These are phyloP conservation scores for Nepenthes mirabilis DNA, from an alignment of 148 eudicot species.

Conservation along the genomic window DNA sequence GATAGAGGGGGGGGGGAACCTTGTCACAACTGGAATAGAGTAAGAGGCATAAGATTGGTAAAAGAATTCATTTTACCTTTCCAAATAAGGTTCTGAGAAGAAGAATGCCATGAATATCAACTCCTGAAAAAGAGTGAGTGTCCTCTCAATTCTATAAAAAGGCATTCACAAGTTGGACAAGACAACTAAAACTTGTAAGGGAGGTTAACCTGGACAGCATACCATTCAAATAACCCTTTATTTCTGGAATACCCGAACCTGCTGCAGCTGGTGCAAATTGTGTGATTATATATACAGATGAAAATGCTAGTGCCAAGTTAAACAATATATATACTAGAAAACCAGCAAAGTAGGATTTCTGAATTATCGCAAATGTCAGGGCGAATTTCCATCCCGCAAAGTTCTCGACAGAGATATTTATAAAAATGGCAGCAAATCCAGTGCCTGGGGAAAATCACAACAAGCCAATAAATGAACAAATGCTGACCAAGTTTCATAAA, in stretches of 20 bases:
- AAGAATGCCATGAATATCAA: conserved; percentile 91
- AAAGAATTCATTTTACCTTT: conserved; percentile 40
- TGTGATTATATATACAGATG: conserved; percentile 87
- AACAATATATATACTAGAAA: conserved; percentile 59
- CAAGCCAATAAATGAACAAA: not conserved
- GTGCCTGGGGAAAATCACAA: conserved; percentile 44
- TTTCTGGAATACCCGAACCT: conserved; percentile 98
- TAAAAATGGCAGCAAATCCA: conserved; percentile 91
- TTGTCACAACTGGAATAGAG: not conserved
- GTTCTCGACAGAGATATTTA: conserved; percentile 90
- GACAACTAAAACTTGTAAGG: not conserved
- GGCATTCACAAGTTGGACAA: not conserved
- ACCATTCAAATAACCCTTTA: conserved; percentile 99
- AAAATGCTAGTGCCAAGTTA: conserved; percentile 75
- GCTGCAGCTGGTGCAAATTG: conserved; percentile 96
- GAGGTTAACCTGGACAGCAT: conserved; percentile 9
- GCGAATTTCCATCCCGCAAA: conserved; percentile 99
- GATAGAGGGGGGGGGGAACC: not conserved
- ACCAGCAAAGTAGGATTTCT: conserved; percentile 87
- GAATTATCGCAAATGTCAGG: conserved; percentile 75
- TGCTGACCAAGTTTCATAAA: not conserved
- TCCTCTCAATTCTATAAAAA: not conserved
- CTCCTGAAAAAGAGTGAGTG: conserved; percentile 35
- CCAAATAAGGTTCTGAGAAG: conserved; percentile 88
- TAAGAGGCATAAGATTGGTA: conserved; percentile 4